These are phyloP conservation scores for Fragaria nilgerrensis DNA, from an alignment of 306 rosid species.

Conservation along the genomic window DNA sequence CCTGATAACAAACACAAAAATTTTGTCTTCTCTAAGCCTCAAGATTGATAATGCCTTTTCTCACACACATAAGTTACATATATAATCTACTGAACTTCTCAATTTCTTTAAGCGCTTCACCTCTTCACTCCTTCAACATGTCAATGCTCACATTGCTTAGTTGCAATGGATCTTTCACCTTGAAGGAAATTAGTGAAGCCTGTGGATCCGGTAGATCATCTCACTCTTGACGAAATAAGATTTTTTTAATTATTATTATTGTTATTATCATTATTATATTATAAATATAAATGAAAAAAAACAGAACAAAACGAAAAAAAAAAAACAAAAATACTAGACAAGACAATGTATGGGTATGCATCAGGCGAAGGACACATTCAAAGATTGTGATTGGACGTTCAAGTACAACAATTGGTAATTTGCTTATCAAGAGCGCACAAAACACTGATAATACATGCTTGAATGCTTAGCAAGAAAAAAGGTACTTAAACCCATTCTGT, in stretches of 20 bases:
- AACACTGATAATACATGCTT: neutral
- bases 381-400: neutral
- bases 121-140: neutral
- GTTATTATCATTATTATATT: neutral
- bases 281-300: too few relatives aligned
- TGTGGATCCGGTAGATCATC: neutral
- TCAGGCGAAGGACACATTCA: neutral
- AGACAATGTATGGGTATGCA: neutral
- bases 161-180: neutral
- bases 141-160: neutral
- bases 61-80: neutral
- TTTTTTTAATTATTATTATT: neutral
- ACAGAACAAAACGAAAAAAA: too few relatives aligned
- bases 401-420: neutral
- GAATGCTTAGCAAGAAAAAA: neutral
- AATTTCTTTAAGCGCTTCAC: neutral
- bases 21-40: neutral
- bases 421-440: neutral
- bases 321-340: neutral
- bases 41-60: neutral
- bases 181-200: neutral
- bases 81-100: neutral
- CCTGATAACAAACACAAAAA: conserved; percentile 45
- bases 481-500: neutral
- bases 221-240: neutral